phyloP scores from a whole-genome alignment of 352 stramenopile species.

The Globisporangium polare region DNA sequence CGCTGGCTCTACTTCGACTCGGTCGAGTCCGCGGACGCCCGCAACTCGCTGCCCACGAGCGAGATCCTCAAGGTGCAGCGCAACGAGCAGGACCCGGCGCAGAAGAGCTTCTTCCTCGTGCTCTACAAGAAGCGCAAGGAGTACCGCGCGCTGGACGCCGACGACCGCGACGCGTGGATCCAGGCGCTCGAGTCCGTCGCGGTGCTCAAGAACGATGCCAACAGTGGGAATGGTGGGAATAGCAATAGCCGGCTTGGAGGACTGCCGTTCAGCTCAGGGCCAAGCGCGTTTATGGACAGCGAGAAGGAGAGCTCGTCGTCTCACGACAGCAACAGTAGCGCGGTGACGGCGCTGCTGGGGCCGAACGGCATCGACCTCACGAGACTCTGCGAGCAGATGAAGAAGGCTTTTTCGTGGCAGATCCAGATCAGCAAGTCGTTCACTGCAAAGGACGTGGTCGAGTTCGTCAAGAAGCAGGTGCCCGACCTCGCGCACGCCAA shows the following conservation, averaged over 20 bases:
- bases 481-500: constrained; percentile 31
- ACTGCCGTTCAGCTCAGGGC: not conserved
- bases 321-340: constrained; percentile 6
- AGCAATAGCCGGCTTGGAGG: not conserved
- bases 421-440: constrained; percentile 79
- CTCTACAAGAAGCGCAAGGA: constrained; percentile 82
- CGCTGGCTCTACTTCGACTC: constrained; percentile 73
- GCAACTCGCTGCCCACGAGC: constrained; percentile 46
- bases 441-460: constrained; percentile 54
- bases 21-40: constrained; percentile 33
- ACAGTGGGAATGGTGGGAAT: not conserved
- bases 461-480: constrained; percentile 54
- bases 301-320: constrained; percentile 5
- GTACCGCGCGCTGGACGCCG: constrained; percentile 46
- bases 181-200: constrained; percentile 56
- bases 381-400: constrained; percentile 67
- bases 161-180: constrained; percentile 72
- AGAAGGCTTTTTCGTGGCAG: constrained; percentile 63
- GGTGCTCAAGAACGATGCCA: constrained; percentile 31
- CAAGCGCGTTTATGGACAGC: not conserved
- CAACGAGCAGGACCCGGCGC: constrained; percentile 28
- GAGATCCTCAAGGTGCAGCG: constrained; percentile 64
- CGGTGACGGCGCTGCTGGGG: constrained; percentile 16
- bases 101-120: constrained; percentile 52
- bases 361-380: constrained; percentile 50